phyloP scores from a whole-genome alignment of 768 basidiomycete genomes.

The Suillus weaverae region DNA sequence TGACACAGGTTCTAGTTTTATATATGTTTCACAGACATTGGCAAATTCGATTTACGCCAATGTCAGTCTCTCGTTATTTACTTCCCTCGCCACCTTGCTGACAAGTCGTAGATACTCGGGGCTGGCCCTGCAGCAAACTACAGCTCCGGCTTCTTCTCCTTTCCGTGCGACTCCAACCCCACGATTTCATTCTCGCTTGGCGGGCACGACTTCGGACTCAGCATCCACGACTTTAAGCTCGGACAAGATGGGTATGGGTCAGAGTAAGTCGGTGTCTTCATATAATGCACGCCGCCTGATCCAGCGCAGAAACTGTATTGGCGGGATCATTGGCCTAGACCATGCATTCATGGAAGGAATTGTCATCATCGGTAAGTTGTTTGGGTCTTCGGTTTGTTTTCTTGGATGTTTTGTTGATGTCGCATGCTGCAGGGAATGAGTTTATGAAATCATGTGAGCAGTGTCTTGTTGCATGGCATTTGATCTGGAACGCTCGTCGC shows the following conservation, averaged over 20 bases:
- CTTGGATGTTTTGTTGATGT: conserved; percentile 21
- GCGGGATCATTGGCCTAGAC: conserved; percentile 50
- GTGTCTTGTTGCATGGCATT: neutral
- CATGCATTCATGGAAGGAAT: conserved; percentile 50
- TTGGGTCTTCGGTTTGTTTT: neutral
- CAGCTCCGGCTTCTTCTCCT: conserved; percentile 53
- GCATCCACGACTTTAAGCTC: conserved; percentile 55
- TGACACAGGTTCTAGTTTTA: conserved; percentile 67
- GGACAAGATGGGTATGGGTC: conserved; percentile 39
- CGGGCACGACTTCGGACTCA: conserved; percentile 41
- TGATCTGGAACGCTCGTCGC: conserved; percentile 6
- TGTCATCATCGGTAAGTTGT: conserved; percentile 53
- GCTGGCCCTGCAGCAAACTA: conserved; percentile 40
- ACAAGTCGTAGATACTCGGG: conserved; percentile 47
- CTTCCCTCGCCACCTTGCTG: neutral
- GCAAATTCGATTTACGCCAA: conserved; percentile 46
- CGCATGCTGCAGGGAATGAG: conserved; percentile 42
- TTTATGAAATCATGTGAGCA: conserved; percentile 68
- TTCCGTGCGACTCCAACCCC: conserved; percentile 45
- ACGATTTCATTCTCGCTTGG: conserved; percentile 47
- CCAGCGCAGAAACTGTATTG: conserved; percentile 51
- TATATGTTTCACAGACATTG: conserved; percentile 52
- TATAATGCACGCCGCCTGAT: neutral
- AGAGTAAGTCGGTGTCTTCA: conserved; percentile 25
- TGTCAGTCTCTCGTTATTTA: conserved; percentile 25